Base-by-base conservation (phyloP, 2,329 filamentous ascomycete genomes). In the Cercospora sojina region DNA sequence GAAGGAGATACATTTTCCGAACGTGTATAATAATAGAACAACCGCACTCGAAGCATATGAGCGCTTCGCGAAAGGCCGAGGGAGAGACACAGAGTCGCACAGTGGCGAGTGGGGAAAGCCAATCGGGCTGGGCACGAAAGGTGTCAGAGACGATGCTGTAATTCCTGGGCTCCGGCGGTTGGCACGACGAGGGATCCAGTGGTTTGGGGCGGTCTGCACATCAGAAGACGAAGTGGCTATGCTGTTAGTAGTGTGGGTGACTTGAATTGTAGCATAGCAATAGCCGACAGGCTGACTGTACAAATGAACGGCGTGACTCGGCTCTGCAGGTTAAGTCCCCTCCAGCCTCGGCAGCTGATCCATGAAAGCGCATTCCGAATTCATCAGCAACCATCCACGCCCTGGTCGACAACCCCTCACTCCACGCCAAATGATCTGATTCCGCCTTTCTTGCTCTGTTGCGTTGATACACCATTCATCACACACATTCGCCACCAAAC, bases 361-460 rank as follows among this genome's bases (percentile, higher is more conserved):
- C 53, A 18, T 16, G 53, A 32, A 56, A 9, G 51, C 51, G 23
- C 13, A 55, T 55, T 55, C 25, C 23, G 27, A 32, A 57, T 57
- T 57, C 53, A 57, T 57, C 53, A 57, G 16, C 53, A 57, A 20
- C 27, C 29, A 57, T 35, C 25, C 27, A 57, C 53, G 31, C 27
- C 53, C 53, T 35, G 53, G 53, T 57, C 53, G 27, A 57, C 53
- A 23, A 35, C 53, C 53, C 53, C 53, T 57, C 53, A 57, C 29
- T 20, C 20, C 20, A 20, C 27, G 53, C 27, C 53, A 31, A 31
- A 57, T 57, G 53, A 57, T 32, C 53, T 57, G 31, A 57, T 57
- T 57, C 27, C 53, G 8, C 10, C 53, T 57, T 7, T 57, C 31
- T 29, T 35, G 31, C 18, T 20, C 53, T 20, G n/a, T 57, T 53